A percentile compares a stretch with the other conserved stretches of the same genome.
Evolutionary conservation across 2,329 filamentous ascomycete genomes (phyloP).

Genomic region (Tolypocladium nubicola): DNA sequence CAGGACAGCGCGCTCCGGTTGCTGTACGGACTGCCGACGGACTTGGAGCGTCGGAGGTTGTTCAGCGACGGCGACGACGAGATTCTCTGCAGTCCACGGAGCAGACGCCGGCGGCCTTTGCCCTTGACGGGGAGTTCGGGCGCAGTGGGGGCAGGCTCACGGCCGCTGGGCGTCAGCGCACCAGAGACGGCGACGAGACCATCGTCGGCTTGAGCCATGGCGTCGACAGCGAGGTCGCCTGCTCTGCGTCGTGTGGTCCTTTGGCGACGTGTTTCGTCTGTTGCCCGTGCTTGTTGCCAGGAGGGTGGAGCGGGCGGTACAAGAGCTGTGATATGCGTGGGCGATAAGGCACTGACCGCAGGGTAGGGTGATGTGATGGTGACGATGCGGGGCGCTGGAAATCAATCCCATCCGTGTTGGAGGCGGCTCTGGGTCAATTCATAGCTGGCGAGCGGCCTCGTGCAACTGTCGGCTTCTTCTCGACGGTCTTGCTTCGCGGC

Average conservation of each 20-base stretch:
- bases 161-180: constrained; percentile 14
- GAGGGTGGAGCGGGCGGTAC: background rate
- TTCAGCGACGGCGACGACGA: constrained; percentile 68
- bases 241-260: background rate
- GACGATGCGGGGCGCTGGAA: constrained; percentile 1
- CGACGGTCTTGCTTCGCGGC: background rate
- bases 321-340: background rate
- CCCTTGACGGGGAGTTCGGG: constrained; percentile 35
- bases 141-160: constrained; percentile 6
- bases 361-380: background rate
- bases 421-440: background rate
- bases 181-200: constrained; percentile 9
- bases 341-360: background rate
- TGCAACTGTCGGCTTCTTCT: background rate
- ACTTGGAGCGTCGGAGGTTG: constrained; percentile 51
- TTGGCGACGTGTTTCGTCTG: background rate
- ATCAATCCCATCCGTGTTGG: background rate
- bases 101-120: constrained; percentile 58
- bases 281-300: background rate
- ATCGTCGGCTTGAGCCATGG: constrained; percentile 1
- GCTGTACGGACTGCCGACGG: constrained; percentile 59
- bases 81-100: constrained; percentile 69
- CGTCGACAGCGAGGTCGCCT: background rate
- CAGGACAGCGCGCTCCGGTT: constrained; percentile 41
- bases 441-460: background rate